Evolutionary conservation across 768 basidiomycete species (phyloP).

Genomic region (Zangia roseola): DNA sequence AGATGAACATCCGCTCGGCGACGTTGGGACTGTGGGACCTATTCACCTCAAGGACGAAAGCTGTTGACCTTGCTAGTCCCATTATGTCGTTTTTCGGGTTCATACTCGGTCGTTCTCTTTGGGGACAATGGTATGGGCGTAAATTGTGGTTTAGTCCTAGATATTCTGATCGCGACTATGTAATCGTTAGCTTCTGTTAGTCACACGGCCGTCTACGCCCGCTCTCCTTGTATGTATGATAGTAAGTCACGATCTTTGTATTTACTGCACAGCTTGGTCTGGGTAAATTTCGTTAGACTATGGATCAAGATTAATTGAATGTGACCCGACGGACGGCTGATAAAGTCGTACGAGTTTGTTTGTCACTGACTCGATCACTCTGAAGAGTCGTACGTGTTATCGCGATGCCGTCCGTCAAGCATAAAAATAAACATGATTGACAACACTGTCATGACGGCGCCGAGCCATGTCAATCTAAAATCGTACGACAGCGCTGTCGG

Average conservation of each 20-base stretch:
- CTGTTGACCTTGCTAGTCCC: constrained; percentile 1
- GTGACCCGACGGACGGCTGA: no score
- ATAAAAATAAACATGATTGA: no score
- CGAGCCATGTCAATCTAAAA: no score
- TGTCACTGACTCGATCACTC: no score
- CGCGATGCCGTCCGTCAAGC: no score
- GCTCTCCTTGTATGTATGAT: constrained; percentile 9
- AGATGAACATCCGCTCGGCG: background rate
- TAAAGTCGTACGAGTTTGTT: no score
- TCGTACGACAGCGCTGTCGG: no score
- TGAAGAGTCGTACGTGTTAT: no score
- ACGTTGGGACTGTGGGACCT: constrained; percentile 12
- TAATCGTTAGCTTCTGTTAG: constrained; percentile 2
- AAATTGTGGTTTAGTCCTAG: background rate
- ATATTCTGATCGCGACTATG: constrained; percentile 1
- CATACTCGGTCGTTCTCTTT: background rate
- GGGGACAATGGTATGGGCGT: background rate
- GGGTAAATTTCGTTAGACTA: constrained; percentile 7
- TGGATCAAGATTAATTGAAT: no score
- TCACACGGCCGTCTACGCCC: constrained; percentile 1
- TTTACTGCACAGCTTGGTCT: background rate
- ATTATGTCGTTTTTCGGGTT: background rate
- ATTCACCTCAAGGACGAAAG: constrained; percentile 18
- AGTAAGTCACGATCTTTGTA: constrained; percentile 10
- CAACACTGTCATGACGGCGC: no score